Percentiles rank a stretch among this genome's conserved stretches.
Evolutionary conservation across 148 eudicot genomes (phyloP).

Genomic region (Arbutus unedo): DNA sequence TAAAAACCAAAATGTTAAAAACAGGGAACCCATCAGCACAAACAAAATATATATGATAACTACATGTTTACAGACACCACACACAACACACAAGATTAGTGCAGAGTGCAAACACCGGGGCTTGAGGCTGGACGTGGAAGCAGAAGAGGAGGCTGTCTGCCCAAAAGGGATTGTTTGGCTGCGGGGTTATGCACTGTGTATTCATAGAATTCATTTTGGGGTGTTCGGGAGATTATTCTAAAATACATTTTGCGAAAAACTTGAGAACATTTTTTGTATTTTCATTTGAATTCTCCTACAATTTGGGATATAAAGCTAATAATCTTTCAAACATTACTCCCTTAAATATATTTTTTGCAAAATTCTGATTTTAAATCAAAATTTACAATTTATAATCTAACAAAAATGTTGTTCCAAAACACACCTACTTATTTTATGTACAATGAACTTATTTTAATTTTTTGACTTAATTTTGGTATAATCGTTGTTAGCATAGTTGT

Average conservation of each 20-base stretch:
- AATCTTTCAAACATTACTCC: not conserved
- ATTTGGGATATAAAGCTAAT: too few relatives aligned
- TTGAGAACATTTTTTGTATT: too few relatives aligned
- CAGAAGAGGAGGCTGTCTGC: not conserved
- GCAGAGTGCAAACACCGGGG: not conserved
- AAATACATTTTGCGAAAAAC: too few relatives aligned
- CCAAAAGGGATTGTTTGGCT: not conserved
- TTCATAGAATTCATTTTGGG: too few relatives aligned
- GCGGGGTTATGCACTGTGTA: not conserved
- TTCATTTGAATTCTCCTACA: too few relatives aligned
- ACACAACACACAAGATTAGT: not conserved
- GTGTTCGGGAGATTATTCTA: too few relatives aligned
- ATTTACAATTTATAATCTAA: not conserved
- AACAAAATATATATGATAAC: not conserved
- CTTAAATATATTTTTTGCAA: too few relatives aligned
- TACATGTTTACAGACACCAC: too few relatives aligned
- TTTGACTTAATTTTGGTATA: too few relatives aligned
- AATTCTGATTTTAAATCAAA: not conserved
- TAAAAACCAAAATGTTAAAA: constrained; percentile 8
- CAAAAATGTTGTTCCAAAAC: not conserved
- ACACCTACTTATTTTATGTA: too few relatives aligned
- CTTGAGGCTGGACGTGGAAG: not conserved
- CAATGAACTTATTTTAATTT: too few relatives aligned
- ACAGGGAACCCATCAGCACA: not conserved
- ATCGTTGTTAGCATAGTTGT: too few relatives aligned